Conservation (phyloP, 352 stramenopile genomes). For the Globisporangium rhizosaccharum region DNA sequence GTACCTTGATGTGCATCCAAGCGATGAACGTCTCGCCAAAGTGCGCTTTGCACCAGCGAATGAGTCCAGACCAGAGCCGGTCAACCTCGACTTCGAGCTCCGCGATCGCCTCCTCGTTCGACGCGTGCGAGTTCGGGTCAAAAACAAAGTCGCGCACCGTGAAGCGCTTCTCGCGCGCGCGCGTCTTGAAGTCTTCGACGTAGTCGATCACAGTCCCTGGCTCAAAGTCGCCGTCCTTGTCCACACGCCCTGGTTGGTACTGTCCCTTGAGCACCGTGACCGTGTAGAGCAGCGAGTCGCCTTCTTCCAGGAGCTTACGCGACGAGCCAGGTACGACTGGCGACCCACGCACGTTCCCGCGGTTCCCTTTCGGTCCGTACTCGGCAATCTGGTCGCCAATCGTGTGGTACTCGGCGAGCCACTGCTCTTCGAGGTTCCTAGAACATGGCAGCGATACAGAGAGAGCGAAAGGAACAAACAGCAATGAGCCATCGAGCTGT, state of each 20-base stretch:
- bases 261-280: constrained; percentile 95
- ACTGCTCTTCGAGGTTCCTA: constrained; percentile 85
- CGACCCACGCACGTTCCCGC: constrained; percentile 90
- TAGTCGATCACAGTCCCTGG: constrained; percentile 92
- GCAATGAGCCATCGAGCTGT: no score
- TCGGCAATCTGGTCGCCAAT: constrained; percentile 88
- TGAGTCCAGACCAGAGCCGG: constrained; percentile 91
- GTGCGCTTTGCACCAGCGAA: constrained; percentile 97
- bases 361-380: constrained; percentile 87
- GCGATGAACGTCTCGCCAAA: constrained; percentile 97
- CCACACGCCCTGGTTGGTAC: constrained; percentile 83
- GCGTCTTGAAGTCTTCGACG: constrained; percentile 91
- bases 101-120: constrained; percentile 85
- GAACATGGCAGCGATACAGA: not conserved
- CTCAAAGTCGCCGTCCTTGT: constrained; percentile 89
- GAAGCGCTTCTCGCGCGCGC: constrained; percentile 93
- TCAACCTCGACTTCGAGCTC: constrained; percentile 90
- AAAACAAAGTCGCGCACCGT: constrained; percentile 90
- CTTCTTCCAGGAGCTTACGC: constrained; percentile 90
- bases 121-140: constrained; percentile 83
- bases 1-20: constrained; percentile 98
- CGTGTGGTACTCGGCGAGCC: constrained; percentile 82
- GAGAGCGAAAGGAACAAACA: not conserved
- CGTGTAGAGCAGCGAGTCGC: constrained; percentile 91
- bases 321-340: constrained; percentile 92